Percentiles rank a stretch among this genome's conserved stretches.
These are phyloP conservation scores for Metschnikowia peoriensis DNA, from an alignment of 805 yeast species.

Conservation along the genomic window DNA sequence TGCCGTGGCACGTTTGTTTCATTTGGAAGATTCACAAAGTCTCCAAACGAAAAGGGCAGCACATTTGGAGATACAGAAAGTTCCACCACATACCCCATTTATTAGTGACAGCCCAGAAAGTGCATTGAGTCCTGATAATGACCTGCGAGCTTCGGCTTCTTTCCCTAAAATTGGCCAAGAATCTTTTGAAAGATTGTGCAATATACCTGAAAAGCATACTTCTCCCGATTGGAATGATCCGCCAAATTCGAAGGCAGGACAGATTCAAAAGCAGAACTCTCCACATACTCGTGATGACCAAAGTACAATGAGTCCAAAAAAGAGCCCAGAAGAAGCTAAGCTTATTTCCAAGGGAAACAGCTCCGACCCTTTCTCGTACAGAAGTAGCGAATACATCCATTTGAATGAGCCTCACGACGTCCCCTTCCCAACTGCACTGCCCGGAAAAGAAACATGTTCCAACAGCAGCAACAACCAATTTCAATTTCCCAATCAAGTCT, in stretches of 20 bases:
- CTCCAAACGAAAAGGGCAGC: neutral
- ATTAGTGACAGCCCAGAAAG: constrained; percentile 1
- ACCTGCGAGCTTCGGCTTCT: neutral
- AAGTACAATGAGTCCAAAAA: neutral
- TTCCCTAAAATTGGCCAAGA: neutral
- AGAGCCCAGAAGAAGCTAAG: neutral
- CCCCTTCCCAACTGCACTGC: neutral
- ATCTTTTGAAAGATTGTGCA: neutral
- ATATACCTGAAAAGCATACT: neutral
- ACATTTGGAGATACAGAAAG: neutral
- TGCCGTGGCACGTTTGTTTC: constrained; percentile 1
- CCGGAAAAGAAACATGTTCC: neutral
- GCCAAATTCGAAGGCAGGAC: neutral
- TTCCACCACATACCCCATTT: neutral
- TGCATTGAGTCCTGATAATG: neutral
- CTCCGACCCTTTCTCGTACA: constrained; percentile 2
- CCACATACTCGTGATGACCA: neutral
- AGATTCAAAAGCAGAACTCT: neutral
- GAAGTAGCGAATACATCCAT: constrained; percentile 2
- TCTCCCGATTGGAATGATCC: neutral
- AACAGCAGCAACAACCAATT: neutral
- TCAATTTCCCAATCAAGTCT: neutral
- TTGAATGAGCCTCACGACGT: neutral
- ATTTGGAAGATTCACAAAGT: neutral
- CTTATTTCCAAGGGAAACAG: neutral